Evolutionary conservation across 352 stramenopile genomes (phyloP).

Genomic region (Lagenidium sp.): DNA sequence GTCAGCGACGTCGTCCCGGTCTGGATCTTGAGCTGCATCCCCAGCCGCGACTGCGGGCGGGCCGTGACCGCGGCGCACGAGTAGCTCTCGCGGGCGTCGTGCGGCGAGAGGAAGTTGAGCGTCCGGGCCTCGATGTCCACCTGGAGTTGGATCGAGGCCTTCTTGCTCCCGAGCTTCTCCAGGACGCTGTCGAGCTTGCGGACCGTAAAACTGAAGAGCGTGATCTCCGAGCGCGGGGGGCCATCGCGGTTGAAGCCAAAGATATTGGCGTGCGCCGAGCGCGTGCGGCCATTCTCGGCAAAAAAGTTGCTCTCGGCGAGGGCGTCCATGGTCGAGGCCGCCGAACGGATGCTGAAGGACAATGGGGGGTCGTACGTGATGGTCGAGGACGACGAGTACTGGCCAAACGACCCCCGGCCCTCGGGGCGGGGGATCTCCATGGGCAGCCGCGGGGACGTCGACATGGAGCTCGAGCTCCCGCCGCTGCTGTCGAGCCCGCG

Average conservation of each 20-base stretch:
- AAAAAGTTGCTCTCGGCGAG: slow-evolving; percentile 31
- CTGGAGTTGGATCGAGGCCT: slow-evolving; percentile 73
- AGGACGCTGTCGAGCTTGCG: slow-evolving; percentile 81
- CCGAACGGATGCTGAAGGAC: slow-evolving; percentile 20
- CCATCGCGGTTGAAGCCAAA: slow-evolving; percentile 59
- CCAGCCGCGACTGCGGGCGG: slow-evolving; percentile 59
- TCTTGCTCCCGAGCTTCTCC: slow-evolving; percentile 75
- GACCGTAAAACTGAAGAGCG: slow-evolving; percentile 81
- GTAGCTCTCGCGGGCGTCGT: slow-evolving; percentile 71
- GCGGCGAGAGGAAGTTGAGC: slow-evolving; percentile 73
- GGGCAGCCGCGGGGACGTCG: slow-evolving; percentile 7
- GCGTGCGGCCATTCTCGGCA: slow-evolving; percentile 56
- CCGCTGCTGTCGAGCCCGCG: neutral
- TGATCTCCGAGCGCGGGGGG: slow-evolving; percentile 41
- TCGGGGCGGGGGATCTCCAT: slow-evolving; percentile 46
- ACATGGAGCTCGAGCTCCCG: slow-evolving; percentile 3
- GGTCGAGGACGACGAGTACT: slow-evolving; percentile 16
- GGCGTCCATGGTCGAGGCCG: slow-evolving; percentile 16
- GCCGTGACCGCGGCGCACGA: slow-evolving; percentile 73
- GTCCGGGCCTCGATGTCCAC: slow-evolving; percentile 79
- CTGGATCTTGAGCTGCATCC: slow-evolving; percentile 85
- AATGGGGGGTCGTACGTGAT: slow-evolving; percentile 22
- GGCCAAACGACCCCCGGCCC: slow-evolving; percentile 29
- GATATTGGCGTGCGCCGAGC: slow-evolving; percentile 58
- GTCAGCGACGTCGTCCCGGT: slow-evolving; percentile 59